Evolutionary conservation across 768 basidiomycete species (phyloP).

Genomic region (Hirschioporus abietinus): DNA sequence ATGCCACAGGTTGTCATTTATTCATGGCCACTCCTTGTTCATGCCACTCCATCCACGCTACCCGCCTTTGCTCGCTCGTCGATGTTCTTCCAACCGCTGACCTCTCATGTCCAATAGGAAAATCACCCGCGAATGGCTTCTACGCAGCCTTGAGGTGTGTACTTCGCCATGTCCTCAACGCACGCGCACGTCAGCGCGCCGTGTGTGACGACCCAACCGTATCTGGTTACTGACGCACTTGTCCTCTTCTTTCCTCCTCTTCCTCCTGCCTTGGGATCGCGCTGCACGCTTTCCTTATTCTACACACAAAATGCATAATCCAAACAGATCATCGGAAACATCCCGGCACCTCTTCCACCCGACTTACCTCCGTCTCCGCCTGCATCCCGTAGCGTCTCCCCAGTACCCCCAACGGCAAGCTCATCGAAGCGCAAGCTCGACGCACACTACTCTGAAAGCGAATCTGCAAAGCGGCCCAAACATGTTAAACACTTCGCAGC

Average conservation of each 20-base stretch:
- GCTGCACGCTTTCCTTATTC: neutral
- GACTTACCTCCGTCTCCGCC: conserved; percentile 42
- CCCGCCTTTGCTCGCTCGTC: neutral
- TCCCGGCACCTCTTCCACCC: conserved; percentile 36
- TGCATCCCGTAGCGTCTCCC: conserved; percentile 38
- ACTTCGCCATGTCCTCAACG: neutral
- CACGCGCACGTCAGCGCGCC: conserved; percentile 1
- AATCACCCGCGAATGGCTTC: conserved; percentile 6
- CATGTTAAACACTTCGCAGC: conserved; percentile 8
- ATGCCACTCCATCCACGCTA: neutral
- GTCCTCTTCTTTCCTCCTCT: neutral
- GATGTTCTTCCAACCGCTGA: neutral
- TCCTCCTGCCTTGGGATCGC: neutral
- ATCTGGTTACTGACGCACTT: conserved; percentile 1
- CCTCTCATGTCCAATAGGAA: neutral
- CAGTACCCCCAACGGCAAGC: conserved; percentile 18
- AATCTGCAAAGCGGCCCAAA: conserved; percentile 20
- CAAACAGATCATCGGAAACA: conserved; percentile 35
- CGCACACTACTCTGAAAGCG: conserved; percentile 24
- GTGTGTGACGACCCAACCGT: conserved; percentile 1
- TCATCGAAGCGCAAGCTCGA: conserved; percentile 34
- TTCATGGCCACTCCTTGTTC: neutral
- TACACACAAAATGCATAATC: neutral
- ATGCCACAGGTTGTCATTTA: neutral
- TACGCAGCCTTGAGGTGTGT: conserved; percentile 3